Base-by-base conservation (phyloP, 1,284 basidiomycete species). In the Testicularia cyperi region DNA sequence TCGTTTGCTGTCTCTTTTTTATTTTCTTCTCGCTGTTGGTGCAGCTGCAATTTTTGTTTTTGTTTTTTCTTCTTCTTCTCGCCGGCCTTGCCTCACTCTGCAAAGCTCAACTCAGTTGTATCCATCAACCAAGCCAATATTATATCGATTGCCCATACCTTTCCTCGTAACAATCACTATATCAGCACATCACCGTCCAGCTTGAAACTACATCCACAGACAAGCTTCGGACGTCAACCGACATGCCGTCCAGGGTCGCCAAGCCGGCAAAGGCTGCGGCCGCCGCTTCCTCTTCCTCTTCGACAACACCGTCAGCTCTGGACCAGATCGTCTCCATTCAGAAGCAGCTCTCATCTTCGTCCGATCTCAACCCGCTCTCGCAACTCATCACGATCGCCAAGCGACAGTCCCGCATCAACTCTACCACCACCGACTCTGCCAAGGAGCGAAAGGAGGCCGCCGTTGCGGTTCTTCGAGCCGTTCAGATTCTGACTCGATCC, bases 311-410 rank as follows among this genome's bases (percentile, higher is more conserved):
- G 9, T 36, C 49, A 2, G 38, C 38, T 5, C 15, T 62, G 31
- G 41, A 51, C 21, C 44, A 53, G 30, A 54, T 66, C 12, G 42
- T 51, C 14, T 38, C 53, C 6, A 36, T 70, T 5, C 65, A 70
- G 25, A 28, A 22, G 18, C 34, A 14, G 43, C 51, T 14, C 61
- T 72, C 21, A 6, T 51, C 54, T 2, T 68, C 63, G 1, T 53
- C 68, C 9, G 68, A 72, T 37, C 61, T 72, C 37, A 72, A 72
- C 34, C 70, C 70, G 4, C 45, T 72, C 24, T 46, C 57, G 10
- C 63, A 72, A 31, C 58, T 72, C 21, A 52, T 68, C 21, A 23
- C 49, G 10, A 41, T 72, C 29, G 40, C 55, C 15, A 54, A 38
- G 30, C 42, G 38, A 31, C 53, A 47, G 24, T 43, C 52, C 5